Evolutionary conservation across 305 asterid species (phyloP).

Genomic region (Fraxinus baroniana): DNA sequence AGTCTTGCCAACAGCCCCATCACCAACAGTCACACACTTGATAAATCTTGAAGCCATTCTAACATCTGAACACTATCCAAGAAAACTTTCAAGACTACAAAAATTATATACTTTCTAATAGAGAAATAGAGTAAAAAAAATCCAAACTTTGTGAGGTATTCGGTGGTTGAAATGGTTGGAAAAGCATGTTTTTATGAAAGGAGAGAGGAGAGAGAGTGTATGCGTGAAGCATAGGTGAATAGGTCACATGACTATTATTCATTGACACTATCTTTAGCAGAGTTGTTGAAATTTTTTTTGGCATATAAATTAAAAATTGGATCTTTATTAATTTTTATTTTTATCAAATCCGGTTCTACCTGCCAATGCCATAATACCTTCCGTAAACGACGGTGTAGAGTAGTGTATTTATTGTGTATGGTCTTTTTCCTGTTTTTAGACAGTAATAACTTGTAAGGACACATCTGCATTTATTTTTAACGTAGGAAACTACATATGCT

Average conservation of each 20-base stretch:
- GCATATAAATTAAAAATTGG: background rate
- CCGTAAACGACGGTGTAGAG: background rate
- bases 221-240: conserved; percentile 22
- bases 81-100: conserved; percentile 12
- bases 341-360: background rate
- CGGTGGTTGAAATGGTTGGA: conserved; percentile 41
- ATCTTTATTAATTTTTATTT: background rate
- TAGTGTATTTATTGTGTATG: background rate
- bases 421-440: background rate
- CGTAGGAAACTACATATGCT: too few relatives aligned
- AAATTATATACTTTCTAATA: conserved; percentile 7
- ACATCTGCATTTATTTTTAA: background rate
- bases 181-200: conserved; percentile 8
- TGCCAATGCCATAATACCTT: background rate
- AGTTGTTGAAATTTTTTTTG: conserved; percentile 22
- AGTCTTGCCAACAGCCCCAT: conserved; percentile 98
- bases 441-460: background rate
- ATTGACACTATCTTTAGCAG: conserved; percentile 21
- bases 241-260: conserved; percentile 53
- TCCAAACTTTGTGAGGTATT: conserved; percentile 17
- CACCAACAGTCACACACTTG: conserved; percentile 98
- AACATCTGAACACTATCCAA: conserved; percentile 38
- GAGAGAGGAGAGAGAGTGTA: conserved; percentile 4
- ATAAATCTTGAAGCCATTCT: conserved; percentile 88
- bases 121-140: conserved; percentile 14